A percentile compares a stretch with the other conserved stretches of the same genome.
phyloP scores from a whole-genome alignment of 202 grass and related monocot genomes.

The Eragrostis tef region DNA sequence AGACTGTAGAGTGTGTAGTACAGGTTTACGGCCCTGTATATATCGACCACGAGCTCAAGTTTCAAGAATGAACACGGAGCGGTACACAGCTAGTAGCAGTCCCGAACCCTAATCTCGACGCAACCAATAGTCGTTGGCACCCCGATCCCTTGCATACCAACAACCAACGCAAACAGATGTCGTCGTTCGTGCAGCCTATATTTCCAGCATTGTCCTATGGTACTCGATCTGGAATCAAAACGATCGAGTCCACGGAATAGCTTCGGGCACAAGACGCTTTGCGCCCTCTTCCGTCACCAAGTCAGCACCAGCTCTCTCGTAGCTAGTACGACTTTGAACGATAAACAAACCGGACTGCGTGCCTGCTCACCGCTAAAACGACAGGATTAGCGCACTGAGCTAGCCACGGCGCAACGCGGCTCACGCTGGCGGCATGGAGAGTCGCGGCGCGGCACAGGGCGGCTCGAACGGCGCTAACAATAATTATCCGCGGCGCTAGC shows the following conservation, averaged over 20 bases:
- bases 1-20: neutral
- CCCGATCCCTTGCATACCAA: neutral
- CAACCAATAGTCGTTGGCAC: neutral
- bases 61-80: neutral
- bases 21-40: neutral
- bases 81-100: neutral
- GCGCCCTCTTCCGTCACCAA: neutral
- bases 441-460: neutral
- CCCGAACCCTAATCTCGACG: constrained; percentile 3
- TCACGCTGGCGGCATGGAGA: neutral
- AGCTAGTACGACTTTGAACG: neutral
- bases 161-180: neutral
- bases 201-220: neutral
- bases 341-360: neutral
- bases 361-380: constrained; percentile 26
- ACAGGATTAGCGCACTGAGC: constrained; percentile 16
- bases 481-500: constrained; percentile 35
- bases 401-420: neutral
- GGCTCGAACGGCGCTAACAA: constrained; percentile 47
- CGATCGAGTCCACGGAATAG: neutral
- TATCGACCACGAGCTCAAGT: neutral
- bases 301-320: neutral
- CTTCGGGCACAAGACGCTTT: neutral
- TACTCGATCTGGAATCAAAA: neutral
- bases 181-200: neutral